Percentiles rank a stretch among this genome's conserved stretches.
phyloP scores from a whole-genome alignment of 805 yeast genomes.

The Brettanomyces sp. region DNA sequence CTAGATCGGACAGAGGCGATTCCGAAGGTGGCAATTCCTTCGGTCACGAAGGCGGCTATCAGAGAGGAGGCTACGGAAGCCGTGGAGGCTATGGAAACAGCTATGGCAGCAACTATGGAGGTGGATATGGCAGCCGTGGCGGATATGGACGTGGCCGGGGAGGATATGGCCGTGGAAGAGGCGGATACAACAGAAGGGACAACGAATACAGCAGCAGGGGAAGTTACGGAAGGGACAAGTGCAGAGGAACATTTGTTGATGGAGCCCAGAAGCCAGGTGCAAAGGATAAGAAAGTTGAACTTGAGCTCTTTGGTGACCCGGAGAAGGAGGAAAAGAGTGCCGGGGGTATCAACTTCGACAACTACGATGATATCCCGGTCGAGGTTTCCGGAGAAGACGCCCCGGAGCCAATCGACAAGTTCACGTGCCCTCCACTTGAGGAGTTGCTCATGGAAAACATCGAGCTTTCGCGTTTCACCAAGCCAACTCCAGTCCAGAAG shows the following conservation, averaged over 20 bases:
- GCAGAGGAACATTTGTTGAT: conserved; percentile 72
- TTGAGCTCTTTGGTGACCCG: conserved; percentile 72
- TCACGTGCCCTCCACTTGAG: conserved; percentile 90
- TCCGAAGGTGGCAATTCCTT: neutral
- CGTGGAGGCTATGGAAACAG: conserved; percentile 18
- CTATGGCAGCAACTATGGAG: conserved; percentile 21
- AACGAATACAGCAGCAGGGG: conserved; percentile 29
- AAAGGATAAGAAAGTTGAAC: conserved; percentile 59
- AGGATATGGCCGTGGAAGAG: conserved; percentile 20
- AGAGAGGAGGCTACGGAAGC: conserved; percentile 23
- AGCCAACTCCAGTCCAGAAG: conserved; percentile 94
- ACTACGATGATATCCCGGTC: conserved; percentile 97
- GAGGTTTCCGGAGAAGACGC: conserved; percentile 94
- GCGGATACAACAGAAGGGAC: conserved; percentile 24
- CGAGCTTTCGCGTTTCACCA: conserved; percentile 77
- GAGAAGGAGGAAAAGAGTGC: conserved; percentile 65
- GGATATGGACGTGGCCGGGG: conserved; percentile 22
- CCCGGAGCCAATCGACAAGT: conserved; percentile 85
- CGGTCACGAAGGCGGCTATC: conserved; percentile 13
- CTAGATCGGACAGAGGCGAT: conserved; percentile 16
- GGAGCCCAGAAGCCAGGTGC: conserved; percentile 85
- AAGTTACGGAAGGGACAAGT: neutral
- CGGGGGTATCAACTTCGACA: conserved; percentile 97
- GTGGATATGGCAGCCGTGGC: conserved; percentile 18
- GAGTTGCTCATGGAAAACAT: conserved; percentile 79